Base-by-base conservation (phyloP, 495 filamentous ascomycete species). In the Xanthoparmelia taractica region DNA sequence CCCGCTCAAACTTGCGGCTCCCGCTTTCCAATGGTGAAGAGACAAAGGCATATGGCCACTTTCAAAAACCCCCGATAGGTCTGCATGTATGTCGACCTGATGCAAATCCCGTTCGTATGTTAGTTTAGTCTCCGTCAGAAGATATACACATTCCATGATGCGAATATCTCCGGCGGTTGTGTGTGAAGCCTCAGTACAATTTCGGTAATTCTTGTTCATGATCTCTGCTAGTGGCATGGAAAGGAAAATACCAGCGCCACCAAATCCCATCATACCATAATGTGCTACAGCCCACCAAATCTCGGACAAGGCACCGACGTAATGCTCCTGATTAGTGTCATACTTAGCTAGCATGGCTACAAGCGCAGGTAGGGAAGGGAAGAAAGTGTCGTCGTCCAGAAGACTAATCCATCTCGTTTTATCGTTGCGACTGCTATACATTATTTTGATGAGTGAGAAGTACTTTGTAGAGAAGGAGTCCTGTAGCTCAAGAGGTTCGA, bases 341-440 rank as follows among this genome's bases (percentile, higher is more conserved):
- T 84, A 79, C 4, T 80, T 72, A 59, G 79, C 76, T 62, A 89
- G 75, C 63, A 79, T 78, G 54, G 78, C 69, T 43, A 76, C 73
- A 3, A 86, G 73, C 33, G 78, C 77, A 6, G 80, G 67, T 7
- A 89, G 76, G 17, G 84, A 84, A 6, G 85, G 79, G 71, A 89
- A 86, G 75, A 89, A 89, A 27, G 87, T 89, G 71, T 90, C 87
- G 72, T 90, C 86, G 68, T 89, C 86, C 45, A 88, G 78, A 59
- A 89, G 78, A 65, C 77, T 80, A 48, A 86, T 75, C 85, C 86
- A 90, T 56, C 78, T 72, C 27, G 84, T 86, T 64, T 77, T 73
- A 38, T 73, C 73, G 33, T 76, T 77, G 27, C 82, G 76, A 63
- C 77, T 68, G 34, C 80, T 72, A 20, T 81, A 76, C 63, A 89